A percentile compares a stretch with the other conserved stretches of the same genome.
These are phyloP conservation scores for Hypoxylon subgilvum DNA, from an alignment of 495 filamentous ascomycete genomes.

Conservation along the genomic window DNA sequence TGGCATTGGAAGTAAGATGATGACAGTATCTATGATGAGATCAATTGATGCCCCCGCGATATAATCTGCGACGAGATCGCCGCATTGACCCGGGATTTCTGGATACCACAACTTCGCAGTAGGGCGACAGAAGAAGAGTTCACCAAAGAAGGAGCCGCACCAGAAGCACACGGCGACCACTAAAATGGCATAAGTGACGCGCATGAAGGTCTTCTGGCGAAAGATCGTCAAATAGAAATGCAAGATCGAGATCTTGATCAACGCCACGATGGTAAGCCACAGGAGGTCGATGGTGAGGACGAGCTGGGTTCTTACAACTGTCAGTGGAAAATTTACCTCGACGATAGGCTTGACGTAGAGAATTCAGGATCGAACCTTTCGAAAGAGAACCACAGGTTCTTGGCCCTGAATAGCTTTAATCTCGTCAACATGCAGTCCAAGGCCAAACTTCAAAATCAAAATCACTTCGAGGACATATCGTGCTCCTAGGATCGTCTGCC, in stretches of 20 bases:
- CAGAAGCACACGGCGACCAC: background rate
- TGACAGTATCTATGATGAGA: slow-evolving; percentile 50
- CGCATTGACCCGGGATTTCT: background rate
- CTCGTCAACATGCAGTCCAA: background rate
- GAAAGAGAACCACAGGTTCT: background rate
- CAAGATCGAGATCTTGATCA: slow-evolving; percentile 2
- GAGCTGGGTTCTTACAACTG: background rate
- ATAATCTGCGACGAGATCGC: background rate
- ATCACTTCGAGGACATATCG: background rate
- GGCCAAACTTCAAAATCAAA: background rate
- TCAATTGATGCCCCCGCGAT: background rate
- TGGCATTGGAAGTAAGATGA: slow-evolving; percentile 45
- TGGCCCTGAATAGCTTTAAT: background rate
- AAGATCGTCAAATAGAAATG: slow-evolving; percentile 3
- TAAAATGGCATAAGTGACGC: background rate
- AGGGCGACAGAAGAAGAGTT: background rate
- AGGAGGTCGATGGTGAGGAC: background rate
- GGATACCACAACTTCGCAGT: background rate
- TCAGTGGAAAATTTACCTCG: too few relatives aligned
- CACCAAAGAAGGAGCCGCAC: background rate
- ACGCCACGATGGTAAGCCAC: background rate
- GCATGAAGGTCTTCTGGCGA: background rate
- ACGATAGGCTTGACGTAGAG: too few relatives aligned
- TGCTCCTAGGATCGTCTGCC: background rate
- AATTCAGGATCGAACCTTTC: background rate